Base-by-base conservation (phyloP, 805 yeast genomes). In the Schizosaccharomyces osmophilus region DNA sequence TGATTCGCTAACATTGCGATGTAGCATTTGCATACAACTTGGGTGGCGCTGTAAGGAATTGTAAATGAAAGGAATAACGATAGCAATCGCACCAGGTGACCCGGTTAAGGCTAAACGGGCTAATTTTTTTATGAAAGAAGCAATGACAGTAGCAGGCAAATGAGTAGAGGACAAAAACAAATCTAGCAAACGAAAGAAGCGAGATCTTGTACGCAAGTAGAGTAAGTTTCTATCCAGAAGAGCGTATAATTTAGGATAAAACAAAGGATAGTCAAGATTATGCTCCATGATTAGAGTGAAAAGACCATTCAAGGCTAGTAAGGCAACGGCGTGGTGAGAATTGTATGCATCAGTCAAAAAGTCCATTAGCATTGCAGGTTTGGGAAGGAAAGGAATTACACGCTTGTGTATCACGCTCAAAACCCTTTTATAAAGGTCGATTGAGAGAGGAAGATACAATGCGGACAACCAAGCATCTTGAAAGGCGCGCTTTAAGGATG, bases 261-360 rank as follows among this genome's bases (percentile, higher is more conserved):
- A 93, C 64, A 87, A 83, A 19, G 97, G 97, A 70, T 90, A 90
- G 68, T 90, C 97, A 66, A 90, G 76, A 69, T 89, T 89, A 71
- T 80, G 81, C 62, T 77, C 76, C 67, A 80, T 85, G 82, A 90
- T 90, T 63, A 90, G 75, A 67, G 82, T 87, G 72, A 87, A 90
- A 61, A 90, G 74, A 11, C 96, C 94, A 70, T 88, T 90, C 66
- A 90, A 76, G 1, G 97, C 83, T 61, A 93, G 73, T 55, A 90
- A 79, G 19, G 89, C 84, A 15, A 83, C 74, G 5, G 83, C 76
- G 3, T 80, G 82, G 58, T 80, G 75, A 67, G 76, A 13, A 65
- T 85, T 77, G 69, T 87, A 89, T 2, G 94, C 83, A 64, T 86
- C 95, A 0, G 96, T 87, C 63, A 90, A 75, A 69, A 90, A 93